Evolutionary conservation across 2,329 filamentous ascomycete species (phyloP).

Genomic region (Colletotrichum acutatum): DNA sequence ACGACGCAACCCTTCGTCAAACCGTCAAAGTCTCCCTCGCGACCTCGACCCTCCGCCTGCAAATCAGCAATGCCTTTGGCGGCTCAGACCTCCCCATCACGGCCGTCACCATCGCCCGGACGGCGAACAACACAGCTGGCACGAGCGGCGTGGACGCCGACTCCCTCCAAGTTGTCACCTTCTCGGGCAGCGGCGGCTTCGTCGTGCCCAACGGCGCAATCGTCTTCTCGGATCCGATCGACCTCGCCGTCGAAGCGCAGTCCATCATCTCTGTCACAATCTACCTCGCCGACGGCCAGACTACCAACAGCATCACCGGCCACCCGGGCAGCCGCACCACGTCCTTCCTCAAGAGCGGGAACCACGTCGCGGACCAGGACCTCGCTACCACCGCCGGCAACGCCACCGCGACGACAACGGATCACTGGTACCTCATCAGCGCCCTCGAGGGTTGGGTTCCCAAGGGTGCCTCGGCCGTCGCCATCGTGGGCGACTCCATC

Average conservation of each 20-base stretch:
- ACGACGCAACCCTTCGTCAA: conserved; percentile 70
- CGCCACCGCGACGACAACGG: conserved; percentile 39
- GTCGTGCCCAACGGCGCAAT: conserved; percentile 65
- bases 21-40: conserved; percentile 67
- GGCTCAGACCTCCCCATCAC: conserved; percentile 66
- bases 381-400: conserved; percentile 41
- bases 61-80: conserved; percentile 72
- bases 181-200: conserved; percentile 61
- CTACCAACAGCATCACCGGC: conserved; percentile 64
- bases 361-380: conserved; percentile 57
- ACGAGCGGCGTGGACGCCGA: conserved; percentile 57
- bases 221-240: conserved; percentile 68
- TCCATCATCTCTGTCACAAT: conserved; percentile 65
- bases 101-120: conserved; percentile 64
- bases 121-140: conserved; percentile 62
- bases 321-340: conserved; percentile 72
- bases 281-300: conserved; percentile 68
- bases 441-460: conserved; percentile 65
- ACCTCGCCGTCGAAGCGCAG: conserved; percentile 59
- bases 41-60: conserved; percentile 65
- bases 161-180: conserved; percentile 63
- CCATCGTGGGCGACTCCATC: conserved; percentile 73
- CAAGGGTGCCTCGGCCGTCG: conserved; percentile 52
- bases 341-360: conserved; percentile 63
- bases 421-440: conserved; percentile 70